Conservation (phyloP, 306 rosid genomes). For the Ceratonia siliqua region DNA sequence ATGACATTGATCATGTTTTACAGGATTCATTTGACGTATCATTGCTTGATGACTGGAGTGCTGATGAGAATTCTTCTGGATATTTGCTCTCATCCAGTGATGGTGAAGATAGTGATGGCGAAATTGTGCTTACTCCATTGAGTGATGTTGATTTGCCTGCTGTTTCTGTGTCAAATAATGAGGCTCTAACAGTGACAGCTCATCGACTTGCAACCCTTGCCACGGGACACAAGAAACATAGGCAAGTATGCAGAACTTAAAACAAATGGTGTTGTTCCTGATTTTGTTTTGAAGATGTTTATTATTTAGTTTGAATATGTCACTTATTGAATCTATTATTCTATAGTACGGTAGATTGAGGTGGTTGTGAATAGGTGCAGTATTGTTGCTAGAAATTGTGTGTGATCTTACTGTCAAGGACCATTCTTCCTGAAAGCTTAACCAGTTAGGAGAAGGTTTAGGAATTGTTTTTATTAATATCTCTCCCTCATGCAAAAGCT, state of each 20-base stretch:
- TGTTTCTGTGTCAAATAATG: slow-evolving; percentile 52
- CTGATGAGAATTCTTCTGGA: slow-evolving; percentile 43
- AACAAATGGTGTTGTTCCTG: neutral
- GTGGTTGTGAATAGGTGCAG: neutral
- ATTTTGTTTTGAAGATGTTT: neutral
- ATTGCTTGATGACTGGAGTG: slow-evolving; percentile 57
- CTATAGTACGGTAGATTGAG: neutral
- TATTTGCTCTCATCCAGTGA: slow-evolving; percentile 65
- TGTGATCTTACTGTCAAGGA: neutral
- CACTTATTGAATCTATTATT: slow-evolving; percentile 17
- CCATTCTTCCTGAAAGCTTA: neutral
- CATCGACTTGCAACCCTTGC: slow-evolving; percentile 75
- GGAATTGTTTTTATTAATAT: neutral
- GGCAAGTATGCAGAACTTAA: slow-evolving; percentile 56
- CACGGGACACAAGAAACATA: slow-evolving; percentile 55
- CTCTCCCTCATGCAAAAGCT: too few species aligned
- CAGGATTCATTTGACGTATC: slow-evolving; percentile 71
- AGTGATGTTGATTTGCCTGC: slow-evolving; percentile 78
- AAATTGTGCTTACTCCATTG: slow-evolving; percentile 52
- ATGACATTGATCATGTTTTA: neutral
- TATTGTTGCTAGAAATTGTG: slow-evolving; percentile 9
- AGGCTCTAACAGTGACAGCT: slow-evolving; percentile 61
- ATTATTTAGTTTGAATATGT: slow-evolving; percentile 7
- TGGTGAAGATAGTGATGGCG: slow-evolving; percentile 73
- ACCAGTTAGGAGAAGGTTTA: neutral